A percentile compares a stretch with the other conserved stretches of the same genome.
Evolutionary conservation across 805 yeast species (phyloP).

Genomic region (Clavispora phyllophila): DNA sequence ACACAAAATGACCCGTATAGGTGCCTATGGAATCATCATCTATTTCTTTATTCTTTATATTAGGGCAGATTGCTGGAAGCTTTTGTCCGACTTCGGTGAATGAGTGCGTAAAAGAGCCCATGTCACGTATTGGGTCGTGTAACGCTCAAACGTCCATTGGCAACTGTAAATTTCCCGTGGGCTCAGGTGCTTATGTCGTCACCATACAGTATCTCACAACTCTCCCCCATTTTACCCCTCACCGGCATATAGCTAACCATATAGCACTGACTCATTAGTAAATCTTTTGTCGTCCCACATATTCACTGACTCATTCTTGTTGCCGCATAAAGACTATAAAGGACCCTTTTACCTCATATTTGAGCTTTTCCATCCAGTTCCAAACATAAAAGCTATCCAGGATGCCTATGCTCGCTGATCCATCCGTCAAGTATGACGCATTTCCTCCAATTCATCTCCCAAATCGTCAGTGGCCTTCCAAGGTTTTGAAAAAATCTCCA

Average conservation of each 20-base stretch:
- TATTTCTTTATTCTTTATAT: too few relatives aligned
- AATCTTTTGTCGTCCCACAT: not conserved
- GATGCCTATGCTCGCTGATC: conserved; percentile 44
- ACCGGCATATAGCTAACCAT: not conserved
- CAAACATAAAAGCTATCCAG: not conserved
- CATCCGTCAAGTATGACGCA: conserved; percentile 56
- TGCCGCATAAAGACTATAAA: not conserved
- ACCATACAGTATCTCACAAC: too few relatives aligned
- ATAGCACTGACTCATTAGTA: not conserved
- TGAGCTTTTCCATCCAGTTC: not conserved
- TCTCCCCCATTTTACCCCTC: not conserved
- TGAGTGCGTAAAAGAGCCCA: too few relatives aligned
- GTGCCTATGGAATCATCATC: too few relatives aligned
- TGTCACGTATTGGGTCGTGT: too few relatives aligned
- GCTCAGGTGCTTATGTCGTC: too few relatives aligned
- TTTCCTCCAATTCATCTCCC: conserved; percentile 54
- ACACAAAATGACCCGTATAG: too few relatives aligned
- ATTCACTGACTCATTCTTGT: not conserved
- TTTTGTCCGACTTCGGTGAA: too few relatives aligned
- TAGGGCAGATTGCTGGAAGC: too few relatives aligned
- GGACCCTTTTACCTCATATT: not conserved
- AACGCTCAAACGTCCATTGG: too few relatives aligned
- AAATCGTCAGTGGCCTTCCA: conserved; percentile 67
- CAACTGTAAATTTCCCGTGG: too few relatives aligned
- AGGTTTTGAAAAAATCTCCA: conserved; percentile 56